Evolutionary conservation across 140 eudicot genomes (phyloP).

Genomic region (Bidens hawaiensis): DNA sequence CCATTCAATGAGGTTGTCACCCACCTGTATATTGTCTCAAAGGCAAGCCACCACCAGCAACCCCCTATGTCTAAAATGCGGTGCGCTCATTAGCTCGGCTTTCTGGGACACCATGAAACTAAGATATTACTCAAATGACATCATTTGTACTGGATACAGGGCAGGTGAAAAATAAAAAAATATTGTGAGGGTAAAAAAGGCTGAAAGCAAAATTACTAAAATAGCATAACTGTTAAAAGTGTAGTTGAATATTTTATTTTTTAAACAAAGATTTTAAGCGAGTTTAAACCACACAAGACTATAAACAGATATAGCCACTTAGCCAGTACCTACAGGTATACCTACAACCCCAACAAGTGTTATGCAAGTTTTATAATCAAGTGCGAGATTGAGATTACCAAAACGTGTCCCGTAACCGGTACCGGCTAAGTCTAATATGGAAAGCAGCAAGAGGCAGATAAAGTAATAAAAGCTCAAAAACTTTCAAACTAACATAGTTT

Average conservation of each 20-base stretch:
- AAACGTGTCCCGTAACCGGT: neutral
- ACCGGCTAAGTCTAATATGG: neutral
- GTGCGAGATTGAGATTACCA: neutral
- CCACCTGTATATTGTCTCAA: too few relatives aligned
- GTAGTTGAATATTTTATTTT: neutral
- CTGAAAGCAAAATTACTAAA: neutral
- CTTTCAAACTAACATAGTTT: constrained; percentile 21
- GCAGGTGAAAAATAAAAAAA: neutral
- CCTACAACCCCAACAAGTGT: neutral
- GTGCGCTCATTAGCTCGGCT: too few relatives aligned
- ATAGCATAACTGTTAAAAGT: too few relatives aligned
- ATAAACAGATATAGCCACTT: too few relatives aligned
- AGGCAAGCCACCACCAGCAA: too few relatives aligned
- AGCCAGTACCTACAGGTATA: neutral
- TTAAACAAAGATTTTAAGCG: neutral
- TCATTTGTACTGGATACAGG: too few relatives aligned
- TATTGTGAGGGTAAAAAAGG: too few relatives aligned
- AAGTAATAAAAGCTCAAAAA: neutral
- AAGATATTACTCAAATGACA: too few relatives aligned
- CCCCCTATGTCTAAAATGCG: too few relatives aligned
- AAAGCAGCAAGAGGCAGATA: constrained; percentile 9
- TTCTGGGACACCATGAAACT: too few relatives aligned
- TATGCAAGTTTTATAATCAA: neutral
- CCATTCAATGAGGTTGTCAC: too few relatives aligned
- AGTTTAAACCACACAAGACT: neutral